These are phyloP conservation scores for Durio zibethinus DNA, from an alignment of 345 rosid genomes.

Conservation along the genomic window DNA sequence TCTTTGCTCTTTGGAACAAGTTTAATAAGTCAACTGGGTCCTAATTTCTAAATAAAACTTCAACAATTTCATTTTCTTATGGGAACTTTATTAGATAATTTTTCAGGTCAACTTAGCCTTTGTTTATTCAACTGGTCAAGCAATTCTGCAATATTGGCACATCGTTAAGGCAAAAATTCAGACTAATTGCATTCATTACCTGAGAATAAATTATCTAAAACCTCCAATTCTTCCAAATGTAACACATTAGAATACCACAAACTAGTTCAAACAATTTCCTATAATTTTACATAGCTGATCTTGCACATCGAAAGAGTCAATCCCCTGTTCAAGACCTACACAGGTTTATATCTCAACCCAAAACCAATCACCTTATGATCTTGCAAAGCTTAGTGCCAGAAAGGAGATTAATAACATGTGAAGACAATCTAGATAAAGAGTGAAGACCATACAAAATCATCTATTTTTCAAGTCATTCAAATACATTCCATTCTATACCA, in stretches of 20 bases:
- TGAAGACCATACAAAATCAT: not conserved
- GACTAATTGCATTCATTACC: not conserved
- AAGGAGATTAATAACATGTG: not conserved
- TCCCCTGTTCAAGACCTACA: too few relatives aligned
- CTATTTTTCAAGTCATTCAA: not conserved
- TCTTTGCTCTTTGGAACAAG: not conserved
- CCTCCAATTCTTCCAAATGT: not conserved
- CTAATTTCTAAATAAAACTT: not conserved
- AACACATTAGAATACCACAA: not conserved
- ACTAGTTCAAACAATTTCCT: not conserved
- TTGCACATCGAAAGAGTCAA: too few relatives aligned
- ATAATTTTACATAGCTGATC: not conserved
- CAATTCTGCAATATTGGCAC: not conserved
- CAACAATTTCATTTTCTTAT: not conserved
- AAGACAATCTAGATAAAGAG: not conserved
- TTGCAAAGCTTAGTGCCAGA: not conserved
- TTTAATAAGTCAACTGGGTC: not conserved
- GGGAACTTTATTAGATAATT: not conserved
- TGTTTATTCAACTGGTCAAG: not conserved
- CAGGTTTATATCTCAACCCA: not conserved
- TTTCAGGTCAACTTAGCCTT: not conserved
- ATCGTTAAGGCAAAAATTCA: not conserved
- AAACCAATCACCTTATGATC: not conserved
- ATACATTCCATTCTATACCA: not conserved
- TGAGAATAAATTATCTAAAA: not conserved